Evolutionary conservation across 495 filamentous ascomycete species (phyloP).

Genomic region (Aspergillus diversus): DNA sequence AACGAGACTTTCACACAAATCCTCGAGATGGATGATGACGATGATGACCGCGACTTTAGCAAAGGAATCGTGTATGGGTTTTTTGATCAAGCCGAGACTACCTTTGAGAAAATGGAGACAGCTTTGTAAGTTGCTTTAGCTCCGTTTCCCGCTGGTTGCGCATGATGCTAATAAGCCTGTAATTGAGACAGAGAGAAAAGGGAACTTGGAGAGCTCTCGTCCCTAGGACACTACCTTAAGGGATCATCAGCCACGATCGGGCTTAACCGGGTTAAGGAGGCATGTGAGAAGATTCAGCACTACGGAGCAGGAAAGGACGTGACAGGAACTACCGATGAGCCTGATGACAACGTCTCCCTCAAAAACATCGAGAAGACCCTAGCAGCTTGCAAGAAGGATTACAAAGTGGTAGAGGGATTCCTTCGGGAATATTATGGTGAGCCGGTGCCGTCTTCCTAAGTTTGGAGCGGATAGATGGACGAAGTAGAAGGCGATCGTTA

Average conservation of each 20-base stretch:
- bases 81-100: constrained; percentile 86
- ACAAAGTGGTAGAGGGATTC: constrained; percentile 68
- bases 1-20: constrained; percentile 85
- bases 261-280: constrained; percentile 87
- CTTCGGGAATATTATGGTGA: constrained; percentile 74
- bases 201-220: constrained; percentile 74
- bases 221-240: constrained; percentile 93
- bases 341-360: constrained; percentile 66
- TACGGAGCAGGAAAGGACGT: constrained; percentile 81
- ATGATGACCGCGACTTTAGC: constrained; percentile 76
- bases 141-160: too few relatives aligned
- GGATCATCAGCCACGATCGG: constrained; percentile 97
- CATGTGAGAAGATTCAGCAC: constrained; percentile 95
- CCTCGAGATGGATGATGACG: constrained; percentile 93
- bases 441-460: constrained; percentile 12
- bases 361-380: constrained; percentile 70
- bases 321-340: constrained; percentile 63
- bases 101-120: constrained; percentile 83
- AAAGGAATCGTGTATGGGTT: constrained; percentile 87
- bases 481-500: constrained; percentile 14
- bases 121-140: constrained; percentile 64
- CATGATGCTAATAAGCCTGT: too few relatives aligned
- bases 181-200: constrained; percentile 53
- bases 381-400: constrained; percentile 73
- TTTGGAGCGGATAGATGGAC: constrained; percentile 17